These are phyloP conservation scores for Discostella stelligeroides DNA, from an alignment of 108 stramenopile species.

Conservation along the genomic window DNA sequence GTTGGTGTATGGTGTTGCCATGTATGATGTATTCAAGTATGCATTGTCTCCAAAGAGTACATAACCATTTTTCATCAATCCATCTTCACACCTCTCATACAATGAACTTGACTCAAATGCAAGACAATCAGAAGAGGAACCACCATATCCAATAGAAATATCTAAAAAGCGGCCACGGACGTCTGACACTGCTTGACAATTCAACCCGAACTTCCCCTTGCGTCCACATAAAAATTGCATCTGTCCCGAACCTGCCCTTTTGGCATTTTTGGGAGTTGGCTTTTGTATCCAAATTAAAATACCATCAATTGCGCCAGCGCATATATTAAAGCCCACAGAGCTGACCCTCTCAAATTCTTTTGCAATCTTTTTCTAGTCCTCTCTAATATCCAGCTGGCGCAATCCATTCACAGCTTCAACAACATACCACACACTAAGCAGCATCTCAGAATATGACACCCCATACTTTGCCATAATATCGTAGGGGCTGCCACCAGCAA, in stretches of 20 bases:
- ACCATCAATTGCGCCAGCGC: slow-evolving; percentile 2
- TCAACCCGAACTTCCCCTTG: slow-evolving; percentile 44
- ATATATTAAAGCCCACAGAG: slow-evolving; percentile 1
- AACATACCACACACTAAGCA: slow-evolving; percentile 11
- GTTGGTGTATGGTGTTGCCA: slow-evolving; percentile 5
- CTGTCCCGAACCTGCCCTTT: slow-evolving; percentile 3
- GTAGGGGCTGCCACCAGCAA: slow-evolving; percentile 29
- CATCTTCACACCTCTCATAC: background rate
- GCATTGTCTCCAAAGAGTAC: too few species aligned
- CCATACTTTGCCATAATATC: slow-evolving; percentile 16
- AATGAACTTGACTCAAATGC: background rate
- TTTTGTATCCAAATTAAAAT: slow-evolving; percentile 12
- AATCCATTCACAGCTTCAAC: background rate
- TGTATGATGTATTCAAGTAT: background rate
- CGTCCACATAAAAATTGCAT: slow-evolving; percentile 33
- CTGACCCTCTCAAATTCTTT: slow-evolving; percentile 22
- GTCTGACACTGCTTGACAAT: slow-evolving; percentile 1
- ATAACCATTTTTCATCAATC: background rate
- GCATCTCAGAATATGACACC: slow-evolving; percentile 4
- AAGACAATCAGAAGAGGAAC: background rate
- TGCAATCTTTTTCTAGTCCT: slow-evolving; percentile 31
- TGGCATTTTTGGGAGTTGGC: slow-evolving; percentile 5
- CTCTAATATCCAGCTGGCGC: background rate
- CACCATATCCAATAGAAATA: background rate
- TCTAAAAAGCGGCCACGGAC: background rate